Evolutionary conservation across 306 rosid genomes (phyloP).

Genomic region (Cotoneaster glaucophyllus): DNA sequence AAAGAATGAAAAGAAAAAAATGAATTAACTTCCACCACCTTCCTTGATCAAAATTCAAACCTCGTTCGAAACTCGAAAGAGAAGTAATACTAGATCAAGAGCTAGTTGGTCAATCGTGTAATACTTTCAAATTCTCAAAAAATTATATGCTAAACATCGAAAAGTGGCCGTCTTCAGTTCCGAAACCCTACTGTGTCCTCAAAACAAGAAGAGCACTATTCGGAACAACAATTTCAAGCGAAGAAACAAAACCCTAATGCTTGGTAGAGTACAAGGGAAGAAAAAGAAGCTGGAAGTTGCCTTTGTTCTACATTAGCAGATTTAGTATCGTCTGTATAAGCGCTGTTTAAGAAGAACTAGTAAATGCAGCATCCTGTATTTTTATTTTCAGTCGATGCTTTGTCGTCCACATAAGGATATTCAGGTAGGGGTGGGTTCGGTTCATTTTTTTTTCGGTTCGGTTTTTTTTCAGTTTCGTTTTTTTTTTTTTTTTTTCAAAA

Average conservation of each 20-base stretch:
- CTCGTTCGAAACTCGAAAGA: too few species aligned
- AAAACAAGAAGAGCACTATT: background rate
- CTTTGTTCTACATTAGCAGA: background rate
- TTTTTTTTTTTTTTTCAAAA: too few species aligned
- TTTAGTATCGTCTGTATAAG: background rate
- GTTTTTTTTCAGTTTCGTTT: too few species aligned
- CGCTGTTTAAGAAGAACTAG: background rate
- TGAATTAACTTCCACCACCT: background rate
- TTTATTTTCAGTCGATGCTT: conserved; percentile 33
- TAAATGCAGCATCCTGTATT: conserved; percentile 16
- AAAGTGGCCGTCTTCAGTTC: background rate
- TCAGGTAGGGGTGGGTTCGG: conserved; percentile 60
- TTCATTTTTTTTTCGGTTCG: too few species aligned
- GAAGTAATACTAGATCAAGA: too few species aligned
- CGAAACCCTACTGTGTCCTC: background rate
- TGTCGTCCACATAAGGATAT: conserved; percentile 45
- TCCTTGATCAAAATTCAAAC: background rate
- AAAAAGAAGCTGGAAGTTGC: background rate
- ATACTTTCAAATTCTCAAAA: background rate
- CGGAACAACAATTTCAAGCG: background rate
- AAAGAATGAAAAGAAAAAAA: too few species aligned
- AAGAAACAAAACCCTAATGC: background rate
- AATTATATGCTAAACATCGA: background rate
- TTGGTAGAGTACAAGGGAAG: background rate
- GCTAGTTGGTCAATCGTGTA: too few species aligned